Evolutionary conservation across 2,329 filamentous ascomycete genomes (phyloP), one percentile per base, ranked within the genome.

Genomic region (Mariannaea sp.): DNA sequence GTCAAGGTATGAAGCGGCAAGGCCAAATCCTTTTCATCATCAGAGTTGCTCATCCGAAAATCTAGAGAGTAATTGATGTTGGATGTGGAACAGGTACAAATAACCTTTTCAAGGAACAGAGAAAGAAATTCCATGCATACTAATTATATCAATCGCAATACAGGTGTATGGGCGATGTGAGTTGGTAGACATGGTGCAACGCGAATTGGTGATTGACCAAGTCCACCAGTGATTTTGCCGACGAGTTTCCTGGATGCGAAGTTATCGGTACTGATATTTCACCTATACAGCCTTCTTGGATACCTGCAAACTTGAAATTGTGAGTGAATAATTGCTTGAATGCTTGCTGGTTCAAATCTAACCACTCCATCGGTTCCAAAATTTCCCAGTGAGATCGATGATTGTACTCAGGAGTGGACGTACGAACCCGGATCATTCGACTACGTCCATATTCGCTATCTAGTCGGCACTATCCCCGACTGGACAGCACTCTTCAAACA

Each of bases 191-290:
- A 16, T 39, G 17, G 5, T n/a, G 2, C 19, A 12, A 24, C 10
- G 3, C 12, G 6, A 9, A 10, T 9, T 13, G 8, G 5, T 16
- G 13, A 24, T 22, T 14, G 20, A 13, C 16, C 9, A 12, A 6
- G n/a, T n/a, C 12, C 80, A 29, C 22, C 44, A 84, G 84, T 55
- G 82, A 83, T 57, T 69, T 74, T 45, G 68, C 73, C 58, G 67
- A 80, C 45, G 55, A 71, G 5, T 75, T 76, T 32, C 78, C 79
- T 24, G 65, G 71, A 57, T 74, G 66, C 58, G 72, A 65, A 71
- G 82, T 69, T 10, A 76, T 76, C 42, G 81, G 81, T 17, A 81
- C 79, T 10, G 81, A 84, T 62, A 71, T 84, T n/a, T 81, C 80
- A 4, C 80, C 81, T 1, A 82, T 82, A 10, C 81, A 84, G 57